Evolutionary conservation across 192 early-diverging fungal species (phyloP).

Genomic region (Backusella tarrabulga): DNA sequence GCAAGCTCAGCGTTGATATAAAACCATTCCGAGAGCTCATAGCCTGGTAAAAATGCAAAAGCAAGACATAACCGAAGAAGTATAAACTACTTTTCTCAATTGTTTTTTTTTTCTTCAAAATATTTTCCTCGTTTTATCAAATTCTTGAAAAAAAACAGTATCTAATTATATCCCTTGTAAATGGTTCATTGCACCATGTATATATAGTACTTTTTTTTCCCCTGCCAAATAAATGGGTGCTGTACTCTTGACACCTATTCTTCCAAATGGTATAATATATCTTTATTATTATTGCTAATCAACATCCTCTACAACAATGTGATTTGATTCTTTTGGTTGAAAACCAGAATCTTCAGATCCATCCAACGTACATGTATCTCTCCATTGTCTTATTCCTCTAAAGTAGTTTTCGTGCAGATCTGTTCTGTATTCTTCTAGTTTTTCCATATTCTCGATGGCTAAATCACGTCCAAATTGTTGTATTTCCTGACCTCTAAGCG

Average conservation of each 20-base stretch:
- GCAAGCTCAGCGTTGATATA: too few relatives aligned
- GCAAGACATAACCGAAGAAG: too few relatives aligned
- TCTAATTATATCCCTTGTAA: background rate
- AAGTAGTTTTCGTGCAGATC: slow-evolving; percentile 34
- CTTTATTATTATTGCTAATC: background rate
- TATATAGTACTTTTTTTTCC: background rate
- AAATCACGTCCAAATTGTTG: slow-evolving; percentile 31
- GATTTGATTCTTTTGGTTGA: background rate
- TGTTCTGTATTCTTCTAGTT: slow-evolving; percentile 33
- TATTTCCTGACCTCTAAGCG: slow-evolving; percentile 30
- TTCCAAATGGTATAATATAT: background rate
- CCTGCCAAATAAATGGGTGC: background rate
- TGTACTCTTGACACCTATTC: background rate
- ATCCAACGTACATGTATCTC: slow-evolving; percentile 21
- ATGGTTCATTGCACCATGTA: background rate
- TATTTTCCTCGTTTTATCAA: too few relatives aligned
- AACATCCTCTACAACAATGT: background rate
- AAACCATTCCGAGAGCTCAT: too few relatives aligned
- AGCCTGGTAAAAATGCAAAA: too few relatives aligned
- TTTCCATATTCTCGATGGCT: slow-evolving; percentile 34
- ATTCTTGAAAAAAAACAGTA: too few relatives aligned
- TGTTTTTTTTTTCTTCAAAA: too few relatives aligned
- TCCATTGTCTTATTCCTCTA: slow-evolving; percentile 22
- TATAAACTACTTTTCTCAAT: too few relatives aligned
- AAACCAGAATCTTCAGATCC: background rate